Percentiles rank a stretch among this genome's conserved stretches.
phyloP scores from a whole-genome alignment of 2,329 filamentous ascomycete genomes.

The Botrytis medusae region DNA sequence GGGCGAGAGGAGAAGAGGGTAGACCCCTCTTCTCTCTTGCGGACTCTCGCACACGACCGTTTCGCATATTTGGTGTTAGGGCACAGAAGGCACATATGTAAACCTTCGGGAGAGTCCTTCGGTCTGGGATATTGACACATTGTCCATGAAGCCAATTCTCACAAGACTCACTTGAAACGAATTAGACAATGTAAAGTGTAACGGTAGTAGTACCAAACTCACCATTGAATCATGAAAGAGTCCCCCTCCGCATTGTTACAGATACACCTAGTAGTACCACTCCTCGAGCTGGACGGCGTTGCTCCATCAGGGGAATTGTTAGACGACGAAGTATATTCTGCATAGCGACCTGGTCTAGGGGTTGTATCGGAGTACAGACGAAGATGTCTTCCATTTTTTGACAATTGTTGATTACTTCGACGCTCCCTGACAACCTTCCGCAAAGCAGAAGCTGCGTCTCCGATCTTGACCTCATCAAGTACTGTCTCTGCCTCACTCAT shows the following conservation, averaged over 20 bases:
- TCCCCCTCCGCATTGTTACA: conserved; percentile 49
- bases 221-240: conserved; percentile 65
- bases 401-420: conserved; percentile 32
- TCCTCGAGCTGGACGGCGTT: conserved; percentile 45
- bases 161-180: conserved; percentile 51
- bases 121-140: conserved; percentile 57
- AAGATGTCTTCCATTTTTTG: conserved; percentile 31
- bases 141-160: conserved; percentile 65
- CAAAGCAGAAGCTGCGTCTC: conserved; percentile 61
- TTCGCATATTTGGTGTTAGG: conserved; percentile 56
- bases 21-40: conserved; percentile 26
- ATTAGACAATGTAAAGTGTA: conserved; percentile 24
- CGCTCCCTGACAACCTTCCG: conserved; percentile 49
- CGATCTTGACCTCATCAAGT: conserved; percentile 47
- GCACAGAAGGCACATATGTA: conserved; percentile 66
- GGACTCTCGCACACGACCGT: conserved; percentile 48
- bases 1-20: conserved; percentile 45
- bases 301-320: conserved; percentile 51
- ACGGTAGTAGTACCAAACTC: conserved; percentile 35
- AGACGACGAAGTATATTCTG: conserved; percentile 41
- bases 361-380: conserved; percentile 29
- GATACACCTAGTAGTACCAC: conserved; percentile 53
- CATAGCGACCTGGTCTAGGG: conserved; percentile 30
- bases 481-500: conserved; percentile 63
- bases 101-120: conserved; percentile 55